phyloP scores from a whole-genome alignment of 75 land plant genomes.

The Sequoiadendron giganteum region DNA sequence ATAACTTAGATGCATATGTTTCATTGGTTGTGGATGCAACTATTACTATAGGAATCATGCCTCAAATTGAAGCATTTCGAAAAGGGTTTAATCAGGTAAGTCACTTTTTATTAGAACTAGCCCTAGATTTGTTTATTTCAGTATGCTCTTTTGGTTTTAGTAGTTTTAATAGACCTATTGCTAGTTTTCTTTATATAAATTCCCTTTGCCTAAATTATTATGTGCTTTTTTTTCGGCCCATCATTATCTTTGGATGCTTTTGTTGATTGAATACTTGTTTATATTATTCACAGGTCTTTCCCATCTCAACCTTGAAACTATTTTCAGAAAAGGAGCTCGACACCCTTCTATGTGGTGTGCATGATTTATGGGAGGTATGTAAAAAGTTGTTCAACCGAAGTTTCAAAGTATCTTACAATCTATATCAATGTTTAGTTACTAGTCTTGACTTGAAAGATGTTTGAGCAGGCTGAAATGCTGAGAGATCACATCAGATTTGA shows the following conservation, averaged over 20 bases:
- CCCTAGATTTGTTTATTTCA: too few species aligned
- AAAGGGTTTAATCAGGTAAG: conserved; percentile 73
- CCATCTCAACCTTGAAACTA: background rate
- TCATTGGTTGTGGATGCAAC: conserved; percentile 69
- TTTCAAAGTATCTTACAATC: too few species aligned
- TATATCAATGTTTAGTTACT: background rate
- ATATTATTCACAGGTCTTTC: too few species aligned
- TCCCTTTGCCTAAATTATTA: too few species aligned
- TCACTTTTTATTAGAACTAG: too few species aligned
- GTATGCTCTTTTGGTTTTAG: too few species aligned
- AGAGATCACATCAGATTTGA: conserved; percentile 63
- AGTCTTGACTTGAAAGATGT: background rate
- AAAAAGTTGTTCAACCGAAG: too few species aligned
- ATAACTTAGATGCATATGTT: conserved; percentile 65
- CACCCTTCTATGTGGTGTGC: background rate
- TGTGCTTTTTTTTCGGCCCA: too few species aligned
- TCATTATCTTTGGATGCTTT: too few species aligned
- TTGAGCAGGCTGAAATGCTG: conserved; percentile 24
- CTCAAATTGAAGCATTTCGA: conserved; percentile 71
- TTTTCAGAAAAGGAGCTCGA: background rate
- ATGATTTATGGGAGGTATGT: background rate
- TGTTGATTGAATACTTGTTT: too few species aligned
- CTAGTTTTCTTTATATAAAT: too few species aligned
- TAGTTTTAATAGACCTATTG: too few species aligned
- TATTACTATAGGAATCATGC: conserved; percentile 46